phyloP scores from a whole-genome alignment of 768 basidiomycete species.

The Mycena olivaceomarginata region DNA sequence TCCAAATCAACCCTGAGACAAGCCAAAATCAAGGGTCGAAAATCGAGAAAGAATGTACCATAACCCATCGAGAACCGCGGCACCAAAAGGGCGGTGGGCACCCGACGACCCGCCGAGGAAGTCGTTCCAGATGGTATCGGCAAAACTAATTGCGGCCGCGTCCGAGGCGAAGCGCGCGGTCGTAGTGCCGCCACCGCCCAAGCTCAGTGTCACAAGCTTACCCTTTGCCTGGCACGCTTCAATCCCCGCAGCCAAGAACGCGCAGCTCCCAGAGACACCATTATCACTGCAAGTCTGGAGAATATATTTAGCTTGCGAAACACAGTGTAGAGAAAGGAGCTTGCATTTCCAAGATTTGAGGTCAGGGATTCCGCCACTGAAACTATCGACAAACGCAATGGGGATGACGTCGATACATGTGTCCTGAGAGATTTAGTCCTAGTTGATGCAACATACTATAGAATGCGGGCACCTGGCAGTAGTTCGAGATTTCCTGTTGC shows the following conservation, averaged over 20 bases:
- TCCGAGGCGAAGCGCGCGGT: background rate
- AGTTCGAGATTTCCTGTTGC: too few species aligned
- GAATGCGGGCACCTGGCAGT: background rate
- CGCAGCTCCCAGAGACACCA: background rate
- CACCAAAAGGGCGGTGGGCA: constrained; percentile 6
- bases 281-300: background rate
- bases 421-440: background rate
- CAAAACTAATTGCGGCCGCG: background rate
- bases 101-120: background rate
- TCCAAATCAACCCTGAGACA: background rate
- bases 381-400: constrained; percentile 6
- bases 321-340: background rate
- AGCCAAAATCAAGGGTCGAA: background rate
- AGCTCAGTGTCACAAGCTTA: too few species aligned
- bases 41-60: background rate
- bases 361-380: background rate
- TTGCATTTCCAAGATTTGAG: background rate
- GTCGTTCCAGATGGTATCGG: background rate
- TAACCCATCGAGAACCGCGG: constrained; percentile 2
- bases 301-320: background rate
- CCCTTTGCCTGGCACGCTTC: too few species aligned
- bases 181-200: too few species aligned
- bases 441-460: background rate
- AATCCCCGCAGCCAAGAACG: background rate
- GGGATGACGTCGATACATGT: background rate